phyloP scores from a whole-genome alignment of 106 monocot genomes.

The Platanthera guangdongensis region DNA sequence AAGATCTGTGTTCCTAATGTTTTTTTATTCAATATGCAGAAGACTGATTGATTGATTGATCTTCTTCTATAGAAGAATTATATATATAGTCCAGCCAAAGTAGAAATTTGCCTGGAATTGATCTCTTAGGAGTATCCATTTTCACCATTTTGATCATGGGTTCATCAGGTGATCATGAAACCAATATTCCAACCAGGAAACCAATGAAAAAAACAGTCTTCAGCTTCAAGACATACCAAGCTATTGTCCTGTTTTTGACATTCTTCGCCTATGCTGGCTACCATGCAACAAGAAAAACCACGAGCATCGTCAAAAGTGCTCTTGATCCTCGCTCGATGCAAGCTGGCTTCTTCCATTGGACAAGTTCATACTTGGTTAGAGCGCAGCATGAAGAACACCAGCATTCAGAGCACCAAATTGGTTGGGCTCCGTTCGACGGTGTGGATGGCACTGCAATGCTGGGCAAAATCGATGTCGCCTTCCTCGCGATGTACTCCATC shows the following conservation, averaged over 20 bases:
- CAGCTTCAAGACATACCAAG: conserved; percentile 54
- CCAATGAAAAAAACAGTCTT: conserved; percentile 32
- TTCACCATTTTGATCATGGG: conserved; percentile 19
- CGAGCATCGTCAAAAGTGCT: conserved; percentile 21
- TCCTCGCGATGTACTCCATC: conserved; percentile 67
- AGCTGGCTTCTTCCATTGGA: conserved; percentile 20
- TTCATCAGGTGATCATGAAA: conserved; percentile 13
- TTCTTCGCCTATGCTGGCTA: conserved; percentile 78
- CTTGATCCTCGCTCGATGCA: conserved; percentile 50
- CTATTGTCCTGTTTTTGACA: conserved; percentile 54
- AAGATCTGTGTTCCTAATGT: too few relatives aligned
- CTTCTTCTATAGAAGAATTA: background rate
- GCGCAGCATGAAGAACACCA: background rate
- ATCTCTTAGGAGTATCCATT: background rate
- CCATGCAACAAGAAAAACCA: conserved; percentile 77
- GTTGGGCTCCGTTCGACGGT: conserved; percentile 83
- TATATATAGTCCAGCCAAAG: background rate
- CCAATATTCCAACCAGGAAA: conserved; percentile 16
- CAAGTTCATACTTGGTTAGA: conserved; percentile 18
- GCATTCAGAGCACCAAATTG: conserved; percentile 12
- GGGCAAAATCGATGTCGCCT: conserved; percentile 82
- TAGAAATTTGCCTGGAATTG: background rate
- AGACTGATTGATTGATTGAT: background rate
- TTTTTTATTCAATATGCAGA: conserved; percentile 2
- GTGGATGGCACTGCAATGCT: conserved; percentile 60